Evolutionary conservation across 2,329 filamentous ascomycete genomes (phyloP).

Genomic region (Mollisia scopiformis): DNA sequence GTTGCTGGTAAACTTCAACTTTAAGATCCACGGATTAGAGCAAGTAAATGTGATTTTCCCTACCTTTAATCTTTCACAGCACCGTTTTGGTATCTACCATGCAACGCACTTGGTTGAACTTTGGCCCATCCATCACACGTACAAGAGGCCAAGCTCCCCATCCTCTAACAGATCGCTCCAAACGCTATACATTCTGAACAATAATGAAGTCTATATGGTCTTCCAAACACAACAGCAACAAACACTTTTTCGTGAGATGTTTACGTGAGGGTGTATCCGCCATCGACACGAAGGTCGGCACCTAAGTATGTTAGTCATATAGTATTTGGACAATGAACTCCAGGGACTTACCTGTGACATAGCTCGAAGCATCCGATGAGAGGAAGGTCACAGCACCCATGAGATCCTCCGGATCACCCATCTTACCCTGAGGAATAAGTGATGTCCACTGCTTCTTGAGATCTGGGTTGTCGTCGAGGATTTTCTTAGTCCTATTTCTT

Average conservation of each 20-base stretch:
- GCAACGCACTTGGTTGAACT: no score
- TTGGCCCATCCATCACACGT: no score
- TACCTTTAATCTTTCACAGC: no score
- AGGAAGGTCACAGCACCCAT: constrained; percentile 86
- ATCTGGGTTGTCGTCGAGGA: constrained; percentile 89
- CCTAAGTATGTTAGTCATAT: not conserved
- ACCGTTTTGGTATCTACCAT: no score
- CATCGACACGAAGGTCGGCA: constrained; percentile 63
- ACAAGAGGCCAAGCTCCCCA: no score
- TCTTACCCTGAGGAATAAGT: constrained; percentile 88
- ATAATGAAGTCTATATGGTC: not conserved
- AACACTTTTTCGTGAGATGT: not conserved
- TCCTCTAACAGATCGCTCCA: not conserved
- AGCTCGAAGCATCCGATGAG: constrained; percentile 58
- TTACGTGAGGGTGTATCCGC: constrained; percentile 80
- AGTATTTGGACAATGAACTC: not conserved
- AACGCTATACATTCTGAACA: not conserved
- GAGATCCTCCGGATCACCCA: constrained; percentile 88
- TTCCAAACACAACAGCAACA: not conserved
- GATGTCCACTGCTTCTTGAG: constrained; percentile 89
- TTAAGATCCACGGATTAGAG: no score
- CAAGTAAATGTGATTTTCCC: no score
- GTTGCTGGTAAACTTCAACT: no score
- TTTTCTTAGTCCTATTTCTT: constrained; percentile 76
- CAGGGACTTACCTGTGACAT: constrained; percentile 56